These are phyloP conservation scores for Boletus holoroseus DNA, from an alignment of 1,284 basidiomycete species.

Conservation along the genomic window DNA sequence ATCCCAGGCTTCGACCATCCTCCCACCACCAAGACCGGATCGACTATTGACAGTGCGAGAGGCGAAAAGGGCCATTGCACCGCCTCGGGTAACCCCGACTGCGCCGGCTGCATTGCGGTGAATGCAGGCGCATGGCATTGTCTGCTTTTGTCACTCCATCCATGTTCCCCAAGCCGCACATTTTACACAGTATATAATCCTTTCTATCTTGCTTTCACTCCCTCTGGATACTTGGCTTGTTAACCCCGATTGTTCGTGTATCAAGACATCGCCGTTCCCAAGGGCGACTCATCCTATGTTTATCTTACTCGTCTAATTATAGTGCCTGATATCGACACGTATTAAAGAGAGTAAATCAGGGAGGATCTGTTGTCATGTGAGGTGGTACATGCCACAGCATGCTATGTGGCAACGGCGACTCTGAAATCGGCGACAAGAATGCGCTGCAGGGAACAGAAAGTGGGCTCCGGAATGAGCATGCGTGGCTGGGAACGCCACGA, in stretches of 20 bases:
- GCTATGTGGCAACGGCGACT: too few relatives aligned
- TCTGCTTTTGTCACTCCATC: not conserved
- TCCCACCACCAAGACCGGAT: slow-evolving; percentile 26
- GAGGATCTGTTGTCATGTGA: too few relatives aligned
- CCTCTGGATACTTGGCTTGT: not conserved
- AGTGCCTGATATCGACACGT: not conserved
- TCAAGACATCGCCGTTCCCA: not conserved
- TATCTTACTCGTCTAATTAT: not conserved
- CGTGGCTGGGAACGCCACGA: too few relatives aligned
- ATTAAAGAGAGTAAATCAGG: not conserved
- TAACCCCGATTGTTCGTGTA: not conserved
- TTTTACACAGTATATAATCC: not conserved
- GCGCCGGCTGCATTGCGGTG: slow-evolving; percentile 9
- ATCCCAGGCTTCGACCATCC: not conserved
- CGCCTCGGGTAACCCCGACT: slow-evolving; percentile 9
- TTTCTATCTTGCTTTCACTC: not conserved
- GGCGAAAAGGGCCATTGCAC: slow-evolving; percentile 18
- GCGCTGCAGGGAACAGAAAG: too few relatives aligned
- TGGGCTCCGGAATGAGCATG: too few relatives aligned
- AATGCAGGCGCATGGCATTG: not conserved
- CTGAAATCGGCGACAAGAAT: too few relatives aligned
- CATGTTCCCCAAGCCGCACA: not conserved
- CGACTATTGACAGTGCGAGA: slow-evolving; percentile 14
- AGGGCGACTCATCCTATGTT: not conserved
- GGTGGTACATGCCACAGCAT: too few relatives aligned